Percentiles rank a stretch among this genome's conserved stretches.
Conservation (phyloP, 1,284 basidiomycete species). For the Microbotryum scabiosae region DNA sequence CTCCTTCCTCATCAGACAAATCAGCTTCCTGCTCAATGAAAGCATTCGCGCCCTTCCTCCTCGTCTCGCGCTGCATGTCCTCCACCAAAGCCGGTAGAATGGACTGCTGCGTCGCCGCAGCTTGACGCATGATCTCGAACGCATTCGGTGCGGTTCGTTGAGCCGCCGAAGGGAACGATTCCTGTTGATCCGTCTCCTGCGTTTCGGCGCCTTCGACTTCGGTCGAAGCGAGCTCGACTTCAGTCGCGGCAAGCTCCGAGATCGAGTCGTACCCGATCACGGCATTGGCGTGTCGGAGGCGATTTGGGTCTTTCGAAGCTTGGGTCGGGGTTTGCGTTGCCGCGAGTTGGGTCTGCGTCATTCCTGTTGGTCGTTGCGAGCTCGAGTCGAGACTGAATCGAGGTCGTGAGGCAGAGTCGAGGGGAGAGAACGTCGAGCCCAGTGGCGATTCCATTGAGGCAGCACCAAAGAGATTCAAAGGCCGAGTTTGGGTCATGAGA, state of each 20-base stretch:
- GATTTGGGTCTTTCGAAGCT: not conserved
- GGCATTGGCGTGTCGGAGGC: conserved; percentile 12
- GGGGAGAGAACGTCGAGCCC: conserved; percentile 1
- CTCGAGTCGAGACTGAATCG: conserved; percentile 14
- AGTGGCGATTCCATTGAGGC: conserved; percentile 21
- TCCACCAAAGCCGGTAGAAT: not conserved
- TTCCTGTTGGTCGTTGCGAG: not conserved
- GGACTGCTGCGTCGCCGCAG: not conserved
- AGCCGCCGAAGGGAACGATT: conserved; percentile 11
- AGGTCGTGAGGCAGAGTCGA: conserved; percentile 3
- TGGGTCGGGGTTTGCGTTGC: conserved; percentile 22
- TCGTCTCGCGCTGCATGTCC: not conserved
- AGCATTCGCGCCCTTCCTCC: conserved; percentile 1
- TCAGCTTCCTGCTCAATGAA: conserved; percentile 22
- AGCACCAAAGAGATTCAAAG: conserved; percentile 18
- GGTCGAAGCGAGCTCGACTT: conserved; percentile 1
- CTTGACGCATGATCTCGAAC: conserved; percentile 7
- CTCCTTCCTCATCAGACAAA: conserved; percentile 24
- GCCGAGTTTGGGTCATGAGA: conserved; percentile 28
- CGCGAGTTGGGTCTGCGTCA: conserved; percentile 23
- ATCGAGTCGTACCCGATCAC: conserved; percentile 1
- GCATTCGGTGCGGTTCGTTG: conserved; percentile 14
- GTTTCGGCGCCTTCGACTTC: not conserved
- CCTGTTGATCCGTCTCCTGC: conserved; percentile 11
- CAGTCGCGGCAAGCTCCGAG: not conserved